Evolutionary conservation across 768 basidiomycete species (phyloP).

Genomic region (Chalciporus piperatus): DNA sequence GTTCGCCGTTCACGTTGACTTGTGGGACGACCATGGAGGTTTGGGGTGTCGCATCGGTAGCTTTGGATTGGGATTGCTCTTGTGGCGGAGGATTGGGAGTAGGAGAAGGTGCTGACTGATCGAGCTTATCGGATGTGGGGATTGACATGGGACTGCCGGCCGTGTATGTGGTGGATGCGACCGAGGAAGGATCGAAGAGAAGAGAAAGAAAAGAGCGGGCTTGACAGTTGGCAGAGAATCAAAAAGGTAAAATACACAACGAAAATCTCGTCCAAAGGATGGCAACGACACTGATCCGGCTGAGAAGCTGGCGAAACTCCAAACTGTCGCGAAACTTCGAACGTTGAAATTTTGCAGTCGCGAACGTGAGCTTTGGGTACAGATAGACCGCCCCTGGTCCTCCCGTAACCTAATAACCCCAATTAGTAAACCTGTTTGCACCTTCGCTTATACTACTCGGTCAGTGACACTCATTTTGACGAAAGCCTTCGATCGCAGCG

Average conservation of each 20-base stretch:
- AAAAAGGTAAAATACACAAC: slow-evolving; percentile 24
- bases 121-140: slow-evolving; percentile 26
- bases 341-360: slow-evolving; percentile 27
- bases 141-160: slow-evolving; percentile 19
- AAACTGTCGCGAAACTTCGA: slow-evolving; percentile 7
- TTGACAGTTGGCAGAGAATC: background rate
- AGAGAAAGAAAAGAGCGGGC: background rate
- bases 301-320: slow-evolving; percentile 10
- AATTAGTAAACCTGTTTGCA: slow-evolving; percentile 18
- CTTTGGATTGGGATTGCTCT: slow-evolving; percentile 7
- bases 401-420: slow-evolving; percentile 24
- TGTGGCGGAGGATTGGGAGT: slow-evolving; percentile 5
- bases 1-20: slow-evolving; percentile 35
- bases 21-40: slow-evolving; percentile 29
- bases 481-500: too few species aligned
- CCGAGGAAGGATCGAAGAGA: slow-evolving; percentile 6
- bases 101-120: slow-evolving; percentile 18
- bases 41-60: slow-evolving; percentile 7
- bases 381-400: slow-evolving; percentile 13
- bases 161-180: slow-evolving; percentile 7
- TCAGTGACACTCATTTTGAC: background rate
- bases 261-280: slow-evolving; percentile 6
- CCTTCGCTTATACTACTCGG: slow-evolving; percentile 21
- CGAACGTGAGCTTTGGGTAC: slow-evolving; percentile 20
- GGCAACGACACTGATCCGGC: slow-evolving; percentile 11